Conservation (phyloP, 2,329 filamentous ascomycete genomes). For the Neopestalotiopsis sp. region DNA sequence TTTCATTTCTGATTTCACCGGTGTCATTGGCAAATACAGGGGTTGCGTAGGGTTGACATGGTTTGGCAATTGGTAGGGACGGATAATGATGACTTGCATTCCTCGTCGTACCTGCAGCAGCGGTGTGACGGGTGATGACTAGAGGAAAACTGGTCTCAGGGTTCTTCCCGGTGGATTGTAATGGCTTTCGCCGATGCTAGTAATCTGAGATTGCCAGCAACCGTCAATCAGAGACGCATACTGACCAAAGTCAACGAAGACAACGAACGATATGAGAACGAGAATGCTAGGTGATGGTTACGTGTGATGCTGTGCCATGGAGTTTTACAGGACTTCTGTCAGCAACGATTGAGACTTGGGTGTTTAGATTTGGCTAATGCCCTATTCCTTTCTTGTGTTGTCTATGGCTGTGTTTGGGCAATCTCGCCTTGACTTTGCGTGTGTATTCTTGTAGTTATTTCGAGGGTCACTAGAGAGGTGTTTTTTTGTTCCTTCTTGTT, state of each 20-base stretch:
- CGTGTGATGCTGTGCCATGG: conserved; percentile 2
- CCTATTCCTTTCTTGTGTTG: neutral
- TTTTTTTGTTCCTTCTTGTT: neutral
- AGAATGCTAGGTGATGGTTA: neutral
- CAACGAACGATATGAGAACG: neutral
- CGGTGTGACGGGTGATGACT: neutral
- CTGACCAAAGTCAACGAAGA: conserved; percentile 7
- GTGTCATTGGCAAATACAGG: conserved; percentile 22
- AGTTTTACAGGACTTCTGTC: neutral
- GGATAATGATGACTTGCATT: conserved; percentile 3
- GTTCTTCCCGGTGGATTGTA: conserved; percentile 17
- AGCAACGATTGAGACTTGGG: neutral
- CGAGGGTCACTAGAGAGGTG: conserved; percentile 10
- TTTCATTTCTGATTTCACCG: conserved; percentile 20
- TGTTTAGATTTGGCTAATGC: neutral
- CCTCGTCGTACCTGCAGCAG: neutral
- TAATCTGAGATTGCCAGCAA: conserved; percentile 13
- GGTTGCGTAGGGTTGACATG: conserved; percentile 18
- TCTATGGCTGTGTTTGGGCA: neutral
- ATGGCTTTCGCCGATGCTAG: conserved; percentile 12
- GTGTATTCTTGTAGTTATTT: conserved; percentile 13
- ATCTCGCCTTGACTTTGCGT: neutral
- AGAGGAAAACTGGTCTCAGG: conserved; percentile 5
- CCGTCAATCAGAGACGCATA: conserved; percentile 15
- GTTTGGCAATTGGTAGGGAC: conserved; percentile 17